Percentiles rank a stretch among this genome's conserved stretches.
phyloP scores from a whole-genome alignment of 108 stramenopile genomes.

The Nannochloropsis salina region DNA sequence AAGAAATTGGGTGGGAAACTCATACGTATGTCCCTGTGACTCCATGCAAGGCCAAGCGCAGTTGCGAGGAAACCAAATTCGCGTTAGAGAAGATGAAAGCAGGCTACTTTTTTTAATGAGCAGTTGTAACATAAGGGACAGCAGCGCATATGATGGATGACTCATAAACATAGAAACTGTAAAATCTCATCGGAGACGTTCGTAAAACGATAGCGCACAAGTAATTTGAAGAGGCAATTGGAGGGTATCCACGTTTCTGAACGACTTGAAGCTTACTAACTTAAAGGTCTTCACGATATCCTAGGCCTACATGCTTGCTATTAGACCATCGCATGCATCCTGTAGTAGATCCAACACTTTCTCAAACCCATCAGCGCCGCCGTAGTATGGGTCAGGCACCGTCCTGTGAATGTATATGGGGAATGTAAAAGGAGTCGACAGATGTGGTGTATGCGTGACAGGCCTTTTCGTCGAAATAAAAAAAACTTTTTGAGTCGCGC shows the following conservation, averaged over 20 bases:
- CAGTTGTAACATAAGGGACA: too few species aligned
- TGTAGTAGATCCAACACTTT: constrained; percentile 40
- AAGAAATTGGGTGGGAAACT: background rate
- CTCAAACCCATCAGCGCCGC: constrained; percentile 37
- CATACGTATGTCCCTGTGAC: background rate
- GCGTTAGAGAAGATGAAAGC: constrained; percentile 10
- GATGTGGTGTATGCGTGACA: too few species aligned
- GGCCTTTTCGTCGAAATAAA: too few species aligned
- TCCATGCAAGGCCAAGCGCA: background rate
- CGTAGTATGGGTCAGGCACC: constrained; percentile 48
- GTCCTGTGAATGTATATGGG: background rate
- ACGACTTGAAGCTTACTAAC: too few species aligned
- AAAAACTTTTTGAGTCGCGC: too few species aligned
- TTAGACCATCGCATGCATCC: constrained; percentile 41
- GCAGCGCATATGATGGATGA: too few species aligned
- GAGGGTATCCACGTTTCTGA: too few species aligned
- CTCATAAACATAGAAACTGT: too few species aligned
- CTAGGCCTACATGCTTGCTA: constrained; percentile 7
- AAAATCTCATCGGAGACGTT: too few species aligned
- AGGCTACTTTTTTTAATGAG: background rate
- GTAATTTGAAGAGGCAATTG: too few species aligned
- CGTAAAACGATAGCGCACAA: too few species aligned
- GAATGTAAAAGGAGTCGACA: background rate
- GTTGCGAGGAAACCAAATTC: constrained; percentile 11
- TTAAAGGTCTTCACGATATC: too few species aligned